A percentile compares a stretch with the other conserved stretches of the same genome.
Evolutionary conservation across 495 filamentous ascomycete species (phyloP).

Genomic region (Pyronema domesticum): DNA sequence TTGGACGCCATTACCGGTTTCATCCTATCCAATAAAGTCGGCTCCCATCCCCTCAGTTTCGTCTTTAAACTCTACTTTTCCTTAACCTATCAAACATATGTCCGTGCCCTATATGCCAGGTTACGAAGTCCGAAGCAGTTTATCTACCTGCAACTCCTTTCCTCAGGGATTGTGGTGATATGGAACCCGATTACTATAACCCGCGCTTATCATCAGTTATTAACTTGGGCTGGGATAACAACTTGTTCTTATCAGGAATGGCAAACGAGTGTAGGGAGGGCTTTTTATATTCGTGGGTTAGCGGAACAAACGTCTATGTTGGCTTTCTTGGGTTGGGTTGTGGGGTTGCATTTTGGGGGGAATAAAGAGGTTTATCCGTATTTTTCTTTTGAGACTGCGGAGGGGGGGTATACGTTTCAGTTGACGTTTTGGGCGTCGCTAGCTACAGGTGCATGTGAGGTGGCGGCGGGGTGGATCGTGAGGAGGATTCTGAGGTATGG

Average conservation of each 20-base stretch:
- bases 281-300: conserved; percentile 43
- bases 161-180: conserved; percentile 37
- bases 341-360: conserved; percentile 42
- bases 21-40: conserved; percentile 44
- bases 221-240: conserved; percentile 33
- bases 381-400: conserved; percentile 24
- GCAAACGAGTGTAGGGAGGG: conserved; percentile 40
- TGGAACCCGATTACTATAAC: conserved; percentile 42
- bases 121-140: conserved; percentile 42
- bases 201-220: conserved; percentile 33
- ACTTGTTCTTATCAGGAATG: conserved; percentile 38
- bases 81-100: conserved; percentile 50
- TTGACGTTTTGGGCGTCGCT: conserved; percentile 41
- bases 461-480: conserved; percentile 38
- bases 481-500: conserved; percentile 35
- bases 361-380: conserved; percentile 34
- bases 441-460: conserved; percentile 45
- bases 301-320: conserved; percentile 50
- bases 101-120: conserved; percentile 48
- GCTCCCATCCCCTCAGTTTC: conserved; percentile 45
- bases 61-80: conserved; percentile 50
- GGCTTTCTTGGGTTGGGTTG: conserved; percentile 40
- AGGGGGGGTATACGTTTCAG: conserved; percentile 27
- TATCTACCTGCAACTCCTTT: conserved; percentile 39
- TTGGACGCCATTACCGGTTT: conserved; percentile 42